phyloP scores from a whole-genome alignment of 768 basidiomycete genomes.

The Filobasidium wieringae region DNA sequence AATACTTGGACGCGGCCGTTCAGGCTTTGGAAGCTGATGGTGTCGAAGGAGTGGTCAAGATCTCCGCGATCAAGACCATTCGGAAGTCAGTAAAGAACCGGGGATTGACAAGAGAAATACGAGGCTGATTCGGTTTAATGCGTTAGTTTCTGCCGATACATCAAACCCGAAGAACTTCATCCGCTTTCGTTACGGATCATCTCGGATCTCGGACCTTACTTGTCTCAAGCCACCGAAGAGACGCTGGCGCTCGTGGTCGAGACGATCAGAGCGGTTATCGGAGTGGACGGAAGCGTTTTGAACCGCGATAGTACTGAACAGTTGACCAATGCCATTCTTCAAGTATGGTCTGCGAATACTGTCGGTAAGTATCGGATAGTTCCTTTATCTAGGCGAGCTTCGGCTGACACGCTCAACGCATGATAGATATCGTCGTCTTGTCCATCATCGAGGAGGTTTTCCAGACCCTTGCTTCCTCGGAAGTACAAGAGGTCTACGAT shows the following conservation, averaged over 20 bases:
- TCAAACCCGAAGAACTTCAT: conserved; percentile 49
- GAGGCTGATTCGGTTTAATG: not conserved
- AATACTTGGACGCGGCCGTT: conserved; percentile 78
- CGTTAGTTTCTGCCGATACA: conserved; percentile 42
- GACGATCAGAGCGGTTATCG: conserved; percentile 65
- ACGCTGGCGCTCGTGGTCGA: conserved; percentile 79
- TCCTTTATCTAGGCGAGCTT: not conserved
- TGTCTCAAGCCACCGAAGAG: conserved; percentile 69
- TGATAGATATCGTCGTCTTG: conserved; percentile 70
- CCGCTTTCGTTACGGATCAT: conserved; percentile 64
- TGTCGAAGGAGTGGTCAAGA: conserved; percentile 73
- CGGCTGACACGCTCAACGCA: not conserved
- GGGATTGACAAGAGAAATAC: not conserved
- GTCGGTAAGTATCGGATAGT: conserved; percentile 48
- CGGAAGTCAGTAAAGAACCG: conserved; percentile 55
- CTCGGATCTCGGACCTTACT: conserved; percentile 69
- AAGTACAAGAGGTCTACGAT: conserved; percentile 31
- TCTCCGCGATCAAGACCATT: conserved; percentile 85
- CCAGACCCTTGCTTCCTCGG: conserved; percentile 45
- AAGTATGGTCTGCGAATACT: conserved; percentile 76
- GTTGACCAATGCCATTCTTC: conserved; percentile 56
- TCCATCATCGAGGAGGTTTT: conserved; percentile 76
- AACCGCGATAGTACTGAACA: conserved; percentile 50
- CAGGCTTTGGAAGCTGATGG: conserved; percentile 65
- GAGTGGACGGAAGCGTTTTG: conserved; percentile 51